Conservation (phyloP, 352 stramenopile genomes). For the Phytophthora melonis region DNA sequence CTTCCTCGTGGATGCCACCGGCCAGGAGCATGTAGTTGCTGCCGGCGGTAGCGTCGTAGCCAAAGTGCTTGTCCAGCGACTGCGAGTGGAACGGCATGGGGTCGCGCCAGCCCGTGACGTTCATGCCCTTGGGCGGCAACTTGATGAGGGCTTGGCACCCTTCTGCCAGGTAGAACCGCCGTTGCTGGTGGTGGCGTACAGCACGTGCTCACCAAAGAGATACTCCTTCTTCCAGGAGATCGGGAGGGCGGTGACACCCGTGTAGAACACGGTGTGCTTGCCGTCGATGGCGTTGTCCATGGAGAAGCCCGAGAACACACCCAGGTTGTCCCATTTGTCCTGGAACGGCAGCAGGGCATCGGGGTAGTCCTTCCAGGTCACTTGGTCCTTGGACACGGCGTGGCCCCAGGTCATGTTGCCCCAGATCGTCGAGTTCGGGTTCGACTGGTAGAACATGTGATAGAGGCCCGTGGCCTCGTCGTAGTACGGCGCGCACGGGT, state of each 20-base stretch:
- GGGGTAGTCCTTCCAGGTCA: slow-evolving; percentile 69
- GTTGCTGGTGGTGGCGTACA: slow-evolving; percentile 62
- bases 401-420: slow-evolving; percentile 78
- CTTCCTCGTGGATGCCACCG: slow-evolving; percentile 56
- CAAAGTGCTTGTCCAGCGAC: slow-evolving; percentile 48
- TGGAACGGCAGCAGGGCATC: slow-evolving; percentile 56
- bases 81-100: slow-evolving; percentile 61
- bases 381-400: slow-evolving; percentile 65
- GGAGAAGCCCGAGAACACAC: slow-evolving; percentile 71
- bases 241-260: slow-evolving; percentile 50
- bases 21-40: slow-evolving; percentile 68
- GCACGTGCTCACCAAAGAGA: slow-evolving; percentile 60
- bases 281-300: slow-evolving; percentile 54
- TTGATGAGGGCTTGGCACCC: slow-evolving; percentile 51
- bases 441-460: slow-evolving; percentile 81
- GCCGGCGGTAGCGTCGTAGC: slow-evolving; percentile 19
- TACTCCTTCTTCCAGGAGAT: slow-evolving; percentile 59
- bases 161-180: slow-evolving; percentile 66
- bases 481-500: slow-evolving; percentile 81
- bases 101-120: slow-evolving; percentile 64
- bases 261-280: slow-evolving; percentile 70
- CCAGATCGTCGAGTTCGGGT: slow-evolving; percentile 55
- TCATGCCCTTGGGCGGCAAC: slow-evolving; percentile 46
- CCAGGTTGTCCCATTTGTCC: slow-evolving; percentile 62
- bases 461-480: slow-evolving; percentile 64